Evolutionary conservation across 2,329 filamentous ascomycete genomes (phyloP).

Genomic region (Pseudogymnoascus sp.): DNA sequence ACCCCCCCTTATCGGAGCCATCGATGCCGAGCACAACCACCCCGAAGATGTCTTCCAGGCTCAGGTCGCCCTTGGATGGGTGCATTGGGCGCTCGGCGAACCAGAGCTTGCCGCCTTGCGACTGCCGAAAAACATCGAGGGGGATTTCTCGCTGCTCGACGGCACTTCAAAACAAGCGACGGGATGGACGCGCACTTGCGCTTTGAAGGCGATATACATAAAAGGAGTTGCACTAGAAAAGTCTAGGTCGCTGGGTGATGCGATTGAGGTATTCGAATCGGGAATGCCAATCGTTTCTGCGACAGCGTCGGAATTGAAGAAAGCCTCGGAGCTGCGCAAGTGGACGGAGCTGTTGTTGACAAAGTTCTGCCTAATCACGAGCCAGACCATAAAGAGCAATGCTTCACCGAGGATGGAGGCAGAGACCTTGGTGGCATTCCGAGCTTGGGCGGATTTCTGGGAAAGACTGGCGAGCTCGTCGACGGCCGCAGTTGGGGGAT

Average conservation of each 20-base stretch:
- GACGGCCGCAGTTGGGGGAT: constrained; percentile 42
- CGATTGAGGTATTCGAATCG: constrained; percentile 57
- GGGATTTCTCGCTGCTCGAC: constrained; percentile 43
- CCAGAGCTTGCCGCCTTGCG: constrained; percentile 50
- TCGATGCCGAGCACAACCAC: constrained; percentile 47
- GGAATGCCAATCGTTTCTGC: constrained; percentile 54
- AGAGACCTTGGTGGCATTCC: constrained; percentile 48
- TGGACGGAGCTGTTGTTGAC: constrained; percentile 75
- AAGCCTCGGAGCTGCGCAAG: constrained; percentile 58
- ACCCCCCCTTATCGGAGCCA: constrained; percentile 40
- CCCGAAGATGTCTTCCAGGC: constrained; percentile 65
- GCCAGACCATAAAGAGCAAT: constrained; percentile 46
- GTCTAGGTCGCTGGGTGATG: constrained; percentile 43
- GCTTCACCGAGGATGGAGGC: constrained; percentile 42
- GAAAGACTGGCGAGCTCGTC: constrained; percentile 34
- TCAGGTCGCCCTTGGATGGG: constrained; percentile 72
- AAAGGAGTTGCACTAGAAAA: constrained; percentile 56
- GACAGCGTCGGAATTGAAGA: constrained; percentile 41
- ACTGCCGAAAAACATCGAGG: constrained; percentile 55
- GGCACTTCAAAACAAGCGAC: constrained; percentile 43
- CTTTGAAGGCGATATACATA: constrained; percentile 69
- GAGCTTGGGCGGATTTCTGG: constrained; percentile 66
- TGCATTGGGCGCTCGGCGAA: constrained; percentile 70
- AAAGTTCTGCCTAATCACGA: constrained; percentile 62
- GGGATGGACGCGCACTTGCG: constrained; percentile 76